These are phyloP conservation scores for Xylaria sp. DNA, from an alignment of 2,329 filamentous ascomycete genomes.

Conservation along the genomic window DNA sequence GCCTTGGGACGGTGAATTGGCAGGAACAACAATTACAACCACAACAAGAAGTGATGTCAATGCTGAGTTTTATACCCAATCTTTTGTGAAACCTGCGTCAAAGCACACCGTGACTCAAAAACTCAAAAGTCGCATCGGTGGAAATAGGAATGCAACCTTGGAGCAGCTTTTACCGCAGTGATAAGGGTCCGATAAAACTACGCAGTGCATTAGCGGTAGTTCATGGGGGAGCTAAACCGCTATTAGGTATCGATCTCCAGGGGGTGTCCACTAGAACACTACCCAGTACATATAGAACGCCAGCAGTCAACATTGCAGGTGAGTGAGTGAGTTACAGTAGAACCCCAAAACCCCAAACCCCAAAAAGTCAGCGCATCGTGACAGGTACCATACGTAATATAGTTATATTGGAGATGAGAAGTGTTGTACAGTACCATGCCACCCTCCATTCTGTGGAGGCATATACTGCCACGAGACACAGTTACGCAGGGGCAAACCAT, in stretches of 20 bases:
- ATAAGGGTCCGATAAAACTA: conserved; percentile 27
- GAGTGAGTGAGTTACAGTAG: background rate
- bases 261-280: conserved; percentile 10
- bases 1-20: background rate
- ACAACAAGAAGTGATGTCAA: background rate
- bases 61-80: conserved; percentile 29
- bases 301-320: background rate
- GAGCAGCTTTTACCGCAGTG: conserved; percentile 2
- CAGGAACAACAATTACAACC: background rate
- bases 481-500: background rate
- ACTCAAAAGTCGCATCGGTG: conserved; percentile 28
- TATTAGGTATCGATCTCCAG: background rate
- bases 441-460: background rate
- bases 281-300: too few species aligned
- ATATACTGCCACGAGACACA: background rate
- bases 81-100: conserved; percentile 21
- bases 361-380: background rate
- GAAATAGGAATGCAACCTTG: conserved; percentile 25
- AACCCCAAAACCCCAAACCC: background rate
- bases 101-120: conserved; percentile 22
- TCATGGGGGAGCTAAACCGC: conserved; percentile 3
- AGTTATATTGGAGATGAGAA: background rate
- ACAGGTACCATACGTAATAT: conserved; percentile 2
- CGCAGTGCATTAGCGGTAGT: conserved; percentile 12
- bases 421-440: background rate